These are phyloP conservation scores for Panicum hallii DNA, from an alignment of 202 grass and related monocot genomes.

Conservation along the genomic window DNA sequence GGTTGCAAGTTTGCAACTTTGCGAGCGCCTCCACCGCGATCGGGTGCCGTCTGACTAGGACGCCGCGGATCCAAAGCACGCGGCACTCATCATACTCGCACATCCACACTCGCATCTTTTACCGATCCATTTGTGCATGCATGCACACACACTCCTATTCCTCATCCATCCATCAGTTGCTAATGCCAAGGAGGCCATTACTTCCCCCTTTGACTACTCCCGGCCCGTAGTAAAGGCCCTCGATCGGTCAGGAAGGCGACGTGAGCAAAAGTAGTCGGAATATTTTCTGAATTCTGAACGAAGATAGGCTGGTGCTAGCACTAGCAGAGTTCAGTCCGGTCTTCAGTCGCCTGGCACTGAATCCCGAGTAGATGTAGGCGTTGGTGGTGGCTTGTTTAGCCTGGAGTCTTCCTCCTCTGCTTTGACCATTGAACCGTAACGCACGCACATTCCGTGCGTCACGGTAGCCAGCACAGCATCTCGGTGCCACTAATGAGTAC, in stretches of 20 bases:
- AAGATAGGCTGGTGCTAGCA: neutral
- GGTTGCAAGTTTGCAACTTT: neutral
- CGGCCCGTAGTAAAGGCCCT: neutral
- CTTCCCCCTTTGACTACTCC: neutral
- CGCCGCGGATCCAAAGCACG: neutral
- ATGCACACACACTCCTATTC: neutral
- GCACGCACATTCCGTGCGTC: neutral
- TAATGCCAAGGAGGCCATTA: conserved; percentile 11
- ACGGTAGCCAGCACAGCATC: neutral
- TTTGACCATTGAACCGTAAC: conserved; percentile 5
- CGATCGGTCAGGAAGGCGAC: neutral
- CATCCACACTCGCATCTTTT: neutral
- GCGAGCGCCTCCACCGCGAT: neutral
- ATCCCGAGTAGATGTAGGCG: neutral
- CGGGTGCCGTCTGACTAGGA: conserved; percentile 23
- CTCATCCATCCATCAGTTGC: conserved; percentile 12
- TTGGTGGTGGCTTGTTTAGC: neutral
- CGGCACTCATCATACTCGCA: neutral
- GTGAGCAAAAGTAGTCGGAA: neutral
- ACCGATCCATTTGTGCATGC: neutral
- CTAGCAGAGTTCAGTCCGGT: neutral
- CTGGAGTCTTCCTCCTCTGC: neutral
- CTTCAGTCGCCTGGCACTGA: neutral
- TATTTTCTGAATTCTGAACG: too few species aligned
- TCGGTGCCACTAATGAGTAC: neutral